Evolutionary conservation across 306 rosid species (phyloP), one percentile per base, ranked within the genome.

Genomic region (Sesbania bispinosa): DNA sequence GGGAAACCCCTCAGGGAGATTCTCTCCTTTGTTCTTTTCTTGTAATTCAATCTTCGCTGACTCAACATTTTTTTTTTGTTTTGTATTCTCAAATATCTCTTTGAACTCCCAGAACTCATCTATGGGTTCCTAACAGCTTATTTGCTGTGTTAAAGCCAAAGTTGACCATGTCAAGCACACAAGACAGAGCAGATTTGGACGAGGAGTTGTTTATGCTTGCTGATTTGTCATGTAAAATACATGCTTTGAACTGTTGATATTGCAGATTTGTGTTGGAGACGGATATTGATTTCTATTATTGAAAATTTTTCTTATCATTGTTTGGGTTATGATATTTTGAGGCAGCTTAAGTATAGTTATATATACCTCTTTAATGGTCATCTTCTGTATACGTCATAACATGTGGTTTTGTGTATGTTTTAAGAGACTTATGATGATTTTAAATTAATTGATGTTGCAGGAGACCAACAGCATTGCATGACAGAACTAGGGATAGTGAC

Each of bases 391-490:
- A 5, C 58, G 10, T 73, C 75, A 27, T 47, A 64, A 20, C 10
- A 30, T 27, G 19, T 32, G 4, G 47, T 45, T 78, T 46, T 50
- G 11, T 60, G 21, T 39, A 20, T 39, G 43, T 24, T 32, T 29
- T 53, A 18, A 20, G 58, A 11, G 62, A 29, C 20, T 27, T 59
- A 61, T 78, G 42, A 73, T 62, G 69, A 21, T 46, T 59, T 13
- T 5, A 42, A 73, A 77, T 55, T 53, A 20, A 77, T 77, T 20
- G 45, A 63, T 87, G 29, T 82, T 35, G 41, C 86, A 95, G 99
- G 96, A 88, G 99, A 74, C 99, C 99, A 30, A 86, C 96, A 32
- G 87, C 96, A 4, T 71, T 95, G 80, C 99, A 89, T 33, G 99
- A 95, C 80, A 86, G 97, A 65, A 83, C 61, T 54, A 89, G 96